phyloP scores from a whole-genome alignment of 768 basidiomycete species.

The Gyrodon lividus region DNA sequence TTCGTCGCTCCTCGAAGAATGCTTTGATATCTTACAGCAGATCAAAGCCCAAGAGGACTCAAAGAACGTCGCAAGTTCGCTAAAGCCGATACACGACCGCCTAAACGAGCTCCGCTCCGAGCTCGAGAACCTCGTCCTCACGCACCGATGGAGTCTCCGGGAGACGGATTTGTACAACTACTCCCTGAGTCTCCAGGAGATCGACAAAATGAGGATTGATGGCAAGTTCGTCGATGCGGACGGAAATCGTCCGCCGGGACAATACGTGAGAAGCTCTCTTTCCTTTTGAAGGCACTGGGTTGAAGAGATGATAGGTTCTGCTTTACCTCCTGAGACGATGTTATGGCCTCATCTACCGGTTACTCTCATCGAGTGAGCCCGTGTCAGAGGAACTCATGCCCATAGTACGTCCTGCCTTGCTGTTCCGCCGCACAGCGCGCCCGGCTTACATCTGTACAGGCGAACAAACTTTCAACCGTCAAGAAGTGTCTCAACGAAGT shows the following conservation, averaged over 20 bases:
- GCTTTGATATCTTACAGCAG: constrained; percentile 93
- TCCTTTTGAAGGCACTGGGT: neutral
- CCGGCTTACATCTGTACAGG: constrained; percentile 44
- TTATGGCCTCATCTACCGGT: constrained; percentile 91
- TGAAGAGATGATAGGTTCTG: constrained; percentile 58
- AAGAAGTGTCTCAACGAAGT: constrained; percentile 98
- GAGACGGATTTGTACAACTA: constrained; percentile 96
- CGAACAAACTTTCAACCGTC: constrained; percentile 94
- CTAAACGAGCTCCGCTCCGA: constrained; percentile 82
- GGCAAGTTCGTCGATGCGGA: constrained; percentile 97
- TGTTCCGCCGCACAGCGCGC: neutral
- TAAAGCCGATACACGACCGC: constrained; percentile 93
- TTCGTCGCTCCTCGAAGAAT: constrained; percentile 91
- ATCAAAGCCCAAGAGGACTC: constrained; percentile 92
- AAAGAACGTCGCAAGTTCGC: constrained; percentile 78
- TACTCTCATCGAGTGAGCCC: constrained; percentile 93
- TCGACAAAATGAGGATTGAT: constrained; percentile 95
- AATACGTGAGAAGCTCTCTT: constrained; percentile 67
- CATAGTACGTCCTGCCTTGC: constrained; percentile 52
- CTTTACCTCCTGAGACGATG: constrained; percentile 92
- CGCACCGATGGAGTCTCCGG: constrained; percentile 94
- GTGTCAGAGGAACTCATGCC: constrained; percentile 99
- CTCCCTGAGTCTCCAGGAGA: constrained; percentile 88
- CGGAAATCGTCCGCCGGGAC: constrained; percentile 87
- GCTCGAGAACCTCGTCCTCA: constrained; percentile 88